A percentile compares a stretch with the other conserved stretches of the same genome.
Evolutionary conservation across 805 yeast genomes (phyloP).

Genomic region (Starmerella sp.): DNA sequence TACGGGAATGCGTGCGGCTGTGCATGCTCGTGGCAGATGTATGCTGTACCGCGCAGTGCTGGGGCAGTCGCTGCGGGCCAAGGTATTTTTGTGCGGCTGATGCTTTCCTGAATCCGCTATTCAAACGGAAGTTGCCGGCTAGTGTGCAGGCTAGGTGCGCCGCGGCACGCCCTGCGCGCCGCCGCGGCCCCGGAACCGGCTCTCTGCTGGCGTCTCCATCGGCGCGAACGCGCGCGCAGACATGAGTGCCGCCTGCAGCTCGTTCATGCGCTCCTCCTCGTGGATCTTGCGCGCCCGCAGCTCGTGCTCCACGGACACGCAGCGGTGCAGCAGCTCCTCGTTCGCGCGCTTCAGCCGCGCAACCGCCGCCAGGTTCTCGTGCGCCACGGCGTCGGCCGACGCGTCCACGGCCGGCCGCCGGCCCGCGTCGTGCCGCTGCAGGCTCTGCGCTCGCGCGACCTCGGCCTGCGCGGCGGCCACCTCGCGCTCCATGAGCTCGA

Average conservation of each 20-base stretch:
- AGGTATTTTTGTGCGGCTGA: too few species aligned
- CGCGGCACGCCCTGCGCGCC: slow-evolving; percentile 22
- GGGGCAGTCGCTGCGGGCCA: too few species aligned
- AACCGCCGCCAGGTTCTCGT: slow-evolving; percentile 8
- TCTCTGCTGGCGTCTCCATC: slow-evolving; percentile 4
- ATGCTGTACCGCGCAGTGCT: too few species aligned
- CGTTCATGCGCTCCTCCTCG: slow-evolving; percentile 25
- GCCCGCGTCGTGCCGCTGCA: too few species aligned
- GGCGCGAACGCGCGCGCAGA: slow-evolving; percentile 13
- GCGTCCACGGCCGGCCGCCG: not conserved
- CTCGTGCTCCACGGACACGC: slow-evolving; percentile 23
- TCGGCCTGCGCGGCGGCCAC: slow-evolving; percentile 4
- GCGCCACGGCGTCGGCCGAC: slow-evolving; percentile 1
- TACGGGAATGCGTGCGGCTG: not conserved
- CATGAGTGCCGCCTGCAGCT: slow-evolving; percentile 21
- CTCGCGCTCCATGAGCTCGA: slow-evolving; percentile 3
- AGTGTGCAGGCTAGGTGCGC: not conserved
- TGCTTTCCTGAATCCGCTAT: too few species aligned
- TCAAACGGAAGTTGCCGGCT: too few species aligned
- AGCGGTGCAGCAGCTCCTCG: slow-evolving; percentile 24
- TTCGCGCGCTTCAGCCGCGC: slow-evolving; percentile 23
- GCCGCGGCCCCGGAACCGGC: slow-evolving; percentile 20
- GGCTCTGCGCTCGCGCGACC: not conserved
- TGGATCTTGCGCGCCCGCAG: slow-evolving; percentile 24
- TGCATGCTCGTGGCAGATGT: too few species aligned